Conservation (phyloP, 2,329 filamentous ascomycete species). For the Harringtonia aguacate region DNA sequence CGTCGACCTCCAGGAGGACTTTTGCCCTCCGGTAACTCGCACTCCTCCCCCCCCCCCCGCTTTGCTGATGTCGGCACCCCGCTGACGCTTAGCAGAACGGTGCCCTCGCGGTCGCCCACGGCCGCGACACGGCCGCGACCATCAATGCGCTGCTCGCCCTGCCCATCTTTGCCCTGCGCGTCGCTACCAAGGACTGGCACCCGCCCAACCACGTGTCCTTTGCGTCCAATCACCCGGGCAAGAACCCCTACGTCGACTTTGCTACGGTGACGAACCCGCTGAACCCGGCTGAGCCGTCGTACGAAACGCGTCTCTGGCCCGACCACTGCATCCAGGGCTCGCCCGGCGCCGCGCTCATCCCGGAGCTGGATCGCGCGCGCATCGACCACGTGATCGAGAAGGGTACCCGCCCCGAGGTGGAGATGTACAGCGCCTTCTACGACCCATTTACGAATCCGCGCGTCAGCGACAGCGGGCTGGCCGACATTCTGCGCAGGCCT, state of each 20-base stretch:
- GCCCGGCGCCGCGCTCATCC: slow-evolving; percentile 59
- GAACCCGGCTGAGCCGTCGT: slow-evolving; percentile 48
- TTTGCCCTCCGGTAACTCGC: slow-evolving; percentile 75
- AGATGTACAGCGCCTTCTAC: slow-evolving; percentile 92
- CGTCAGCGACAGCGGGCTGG: slow-evolving; percentile 54
- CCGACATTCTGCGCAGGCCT: slow-evolving; percentile 33
- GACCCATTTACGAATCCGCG: slow-evolving; percentile 60
- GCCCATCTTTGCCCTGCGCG: slow-evolving; percentile 59
- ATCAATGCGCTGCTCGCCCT: slow-evolving; percentile 67
- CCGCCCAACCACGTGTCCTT: slow-evolving; percentile 80
- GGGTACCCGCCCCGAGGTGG: slow-evolving; percentile 60
- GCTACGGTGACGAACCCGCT: slow-evolving; percentile 56
- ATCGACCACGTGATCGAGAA: slow-evolving; percentile 67
- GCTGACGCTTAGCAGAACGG: slow-evolving; percentile 49
- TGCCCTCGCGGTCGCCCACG: slow-evolving; percentile 68
- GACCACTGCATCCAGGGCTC: slow-evolving; percentile 76
- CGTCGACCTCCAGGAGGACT: slow-evolving; percentile 90
- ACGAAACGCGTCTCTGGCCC: slow-evolving; percentile 72
- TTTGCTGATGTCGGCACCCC: neutral
- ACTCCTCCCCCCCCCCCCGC: no score
- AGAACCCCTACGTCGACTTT: slow-evolving; percentile 56
- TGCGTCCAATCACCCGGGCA: slow-evolving; percentile 62
- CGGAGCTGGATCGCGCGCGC: slow-evolving; percentile 52
- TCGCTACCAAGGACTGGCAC: slow-evolving; percentile 93
- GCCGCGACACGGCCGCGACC: slow-evolving; percentile 55